Base-by-base conservation (phyloP, 2,329 filamentous ascomycete genomes). In the Chrysoporthe cubensis region DNA sequence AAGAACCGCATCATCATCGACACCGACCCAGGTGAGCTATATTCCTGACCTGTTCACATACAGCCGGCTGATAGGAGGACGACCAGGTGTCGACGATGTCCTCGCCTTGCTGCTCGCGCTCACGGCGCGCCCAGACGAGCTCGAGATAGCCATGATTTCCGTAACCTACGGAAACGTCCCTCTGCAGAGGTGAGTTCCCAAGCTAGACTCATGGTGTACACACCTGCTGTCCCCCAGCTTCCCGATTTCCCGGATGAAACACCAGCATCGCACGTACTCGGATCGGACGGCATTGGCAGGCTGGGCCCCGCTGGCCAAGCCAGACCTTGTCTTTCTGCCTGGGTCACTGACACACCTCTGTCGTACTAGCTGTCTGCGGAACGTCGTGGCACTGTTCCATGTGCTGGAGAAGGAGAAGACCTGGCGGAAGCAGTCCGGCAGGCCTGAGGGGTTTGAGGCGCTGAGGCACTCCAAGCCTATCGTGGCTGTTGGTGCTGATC, bases 111-210 rank as follows among this genome's bases (percentile, higher is more conserved):
- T 99, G 44, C 85, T 98, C 62, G 94, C 96, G 4, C 87, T 98
- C 69, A 91, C 93, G 64, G 90, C 93, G 44, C 88, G 87, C 34
- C 87, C 91, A 0, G 91, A 97, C 73, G 95, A 98, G 76, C 84
- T 98, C 32, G 93, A 98, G 77, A 83, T 98, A 46, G 79, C 92
- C 59, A 86, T 98, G 78, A 85, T 99, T 66, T 97, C 94, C 1
- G 86, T 97, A 69, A 97, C 94, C 0, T 97, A 96, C 78, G 96
- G 96, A 66, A 99, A 99, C 76, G 92, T 98, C 32, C 89, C 94
- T 72, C 88, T 97, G 18, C 85, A 94, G 71, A 94, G 89, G 91
- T 93, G 78, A 69, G 81, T 52, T 40, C n/a, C 7, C 14, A 42
- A 8, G 21, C 18, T 21, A 14, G 9, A 13, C 42, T 48, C 42